Conservation (phyloP, 441 rosid species). For the Brassica balearica region DNA sequence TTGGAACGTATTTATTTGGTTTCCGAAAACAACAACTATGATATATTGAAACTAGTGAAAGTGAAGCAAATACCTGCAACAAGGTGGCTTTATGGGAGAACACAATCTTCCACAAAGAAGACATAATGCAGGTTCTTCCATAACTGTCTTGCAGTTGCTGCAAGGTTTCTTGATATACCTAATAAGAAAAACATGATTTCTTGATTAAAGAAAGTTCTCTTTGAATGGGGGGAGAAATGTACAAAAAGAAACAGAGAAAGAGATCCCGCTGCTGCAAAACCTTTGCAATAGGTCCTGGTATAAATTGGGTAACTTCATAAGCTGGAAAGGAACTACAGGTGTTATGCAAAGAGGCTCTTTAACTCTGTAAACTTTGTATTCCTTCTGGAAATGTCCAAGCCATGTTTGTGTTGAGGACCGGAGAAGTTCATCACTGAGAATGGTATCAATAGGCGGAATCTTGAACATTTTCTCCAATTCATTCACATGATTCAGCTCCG, state of each 20-base stretch:
- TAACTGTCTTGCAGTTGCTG: conserved; percentile 58
- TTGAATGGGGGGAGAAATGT: conserved; percentile 2
- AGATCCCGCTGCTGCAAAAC: conserved; percentile 49
- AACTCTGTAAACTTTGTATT: conserved; percentile 49
- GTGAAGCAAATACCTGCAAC: conserved; percentile 78
- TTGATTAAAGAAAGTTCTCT: conserved; percentile 23
- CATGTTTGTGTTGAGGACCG: conserved; percentile 66
- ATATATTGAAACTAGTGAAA: conserved; percentile 32
- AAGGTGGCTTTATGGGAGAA: conserved; percentile 72
- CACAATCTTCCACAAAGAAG: conserved; percentile 94
- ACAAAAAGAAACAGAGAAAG: not conserved
- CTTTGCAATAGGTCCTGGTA: conserved; percentile 93
- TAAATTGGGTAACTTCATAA: conserved; percentile 82
- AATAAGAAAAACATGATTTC: conserved; percentile 35
- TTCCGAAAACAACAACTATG: conserved; percentile 7
- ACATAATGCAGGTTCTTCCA: conserved; percentile 88
- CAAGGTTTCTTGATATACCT: conserved; percentile 89
- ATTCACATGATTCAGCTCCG: conserved; percentile 71
- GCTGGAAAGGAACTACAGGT: conserved; percentile 84
- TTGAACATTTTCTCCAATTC: conserved; percentile 79
- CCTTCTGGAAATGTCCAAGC: conserved; percentile 70
- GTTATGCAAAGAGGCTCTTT: conserved; percentile 52
- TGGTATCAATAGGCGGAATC: conserved; percentile 69
- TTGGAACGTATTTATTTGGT: not conserved
- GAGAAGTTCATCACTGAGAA: conserved; percentile 64